A percentile compares a stretch with the other conserved stretches of the same genome.
phyloP scores from a whole-genome alignment of 768 basidiomycete species.

The Macrolepiota dolichaula region DNA sequence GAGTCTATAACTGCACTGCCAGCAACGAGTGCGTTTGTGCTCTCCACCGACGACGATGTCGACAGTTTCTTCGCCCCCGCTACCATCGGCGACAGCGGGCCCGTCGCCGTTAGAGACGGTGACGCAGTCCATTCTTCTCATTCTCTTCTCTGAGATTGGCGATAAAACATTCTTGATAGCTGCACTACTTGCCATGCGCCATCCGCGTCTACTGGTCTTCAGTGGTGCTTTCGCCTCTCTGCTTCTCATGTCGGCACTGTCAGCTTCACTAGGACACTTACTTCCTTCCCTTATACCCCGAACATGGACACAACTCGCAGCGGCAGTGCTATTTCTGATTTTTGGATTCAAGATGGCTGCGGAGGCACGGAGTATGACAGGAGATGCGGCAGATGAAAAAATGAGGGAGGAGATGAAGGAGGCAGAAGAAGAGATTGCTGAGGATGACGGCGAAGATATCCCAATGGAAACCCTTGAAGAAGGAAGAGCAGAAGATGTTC shows the following conservation, averaged over 20 bases:
- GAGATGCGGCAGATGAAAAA: conserved; percentile 59
- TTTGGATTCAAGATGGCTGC: conserved; percentile 90
- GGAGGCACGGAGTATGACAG: conserved; percentile 79
- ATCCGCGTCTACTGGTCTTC: conserved; percentile 84
- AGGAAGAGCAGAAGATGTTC: conserved; percentile 35
- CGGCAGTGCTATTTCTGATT: conserved; percentile 80
- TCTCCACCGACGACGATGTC: conserved; percentile 6
- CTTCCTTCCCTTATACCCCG: conserved; percentile 79
- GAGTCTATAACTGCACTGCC: not conserved
- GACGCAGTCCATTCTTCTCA: conserved; percentile 82
- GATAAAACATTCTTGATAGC: conserved; percentile 95
- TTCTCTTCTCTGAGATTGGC: conserved; percentile 89
- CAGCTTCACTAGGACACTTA: conserved; percentile 89
- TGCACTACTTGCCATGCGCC: conserved; percentile 86
- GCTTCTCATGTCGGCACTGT: conserved; percentile 89
- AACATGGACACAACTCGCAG: conserved; percentile 65
- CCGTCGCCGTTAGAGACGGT: conserved; percentile 42
- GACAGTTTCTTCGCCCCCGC: conserved; percentile 1
- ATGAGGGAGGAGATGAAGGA: conserved; percentile 94
- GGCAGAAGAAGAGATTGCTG: conserved; percentile 93
- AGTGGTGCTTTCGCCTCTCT: conserved; percentile 86
- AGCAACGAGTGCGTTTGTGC: not conserved
- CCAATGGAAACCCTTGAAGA: conserved; percentile 78
- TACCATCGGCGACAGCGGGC: conserved; percentile 1
- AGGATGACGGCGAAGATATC: conserved; percentile 57